A percentile compares a stretch with the other conserved stretches of the same genome.
Evolutionary conservation across 1,284 basidiomycete genomes (phyloP).

Genomic region (Dichomitus squalens): DNA sequence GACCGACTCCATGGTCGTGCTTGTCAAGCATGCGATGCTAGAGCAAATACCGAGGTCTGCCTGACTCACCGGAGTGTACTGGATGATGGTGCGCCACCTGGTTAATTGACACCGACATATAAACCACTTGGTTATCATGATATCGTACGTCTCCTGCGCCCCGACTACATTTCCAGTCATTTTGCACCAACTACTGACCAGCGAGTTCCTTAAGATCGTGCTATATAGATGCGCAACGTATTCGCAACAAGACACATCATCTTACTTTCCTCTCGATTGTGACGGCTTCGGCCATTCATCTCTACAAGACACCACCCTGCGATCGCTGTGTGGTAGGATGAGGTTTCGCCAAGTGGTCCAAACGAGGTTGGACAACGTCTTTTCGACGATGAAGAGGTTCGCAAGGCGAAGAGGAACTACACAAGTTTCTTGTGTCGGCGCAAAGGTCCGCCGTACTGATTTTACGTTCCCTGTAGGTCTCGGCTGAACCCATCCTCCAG

Average conservation of each 20-base stretch:
- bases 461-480: too few relatives aligned
- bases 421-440: not conserved
- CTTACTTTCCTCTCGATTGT: too few relatives aligned
- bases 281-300: too few relatives aligned
- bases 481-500: not conserved
- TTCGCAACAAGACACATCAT: too few relatives aligned
- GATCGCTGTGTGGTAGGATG: not conserved
- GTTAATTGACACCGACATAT: constrained; percentile 15
- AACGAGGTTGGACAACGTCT: not conserved
- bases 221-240: too few relatives aligned
- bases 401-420: not conserved
- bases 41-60: constrained; percentile 15
- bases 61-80: constrained; percentile 23
- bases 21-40: constrained; percentile 27
- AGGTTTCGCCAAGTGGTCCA: not conserved
- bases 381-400: constrained; percentile 1
- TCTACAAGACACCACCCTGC: too few relatives aligned
- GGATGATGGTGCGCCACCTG: constrained; percentile 22
- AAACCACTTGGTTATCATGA: not conserved
- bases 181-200: too few relatives aligned
- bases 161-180: too few relatives aligned
- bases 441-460: not conserved
- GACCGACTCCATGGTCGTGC: constrained; percentile 16
- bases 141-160: not conserved
- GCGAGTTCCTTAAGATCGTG: too few relatives aligned